A percentile compares a stretch with the other conserved stretches of the same genome.
Evolutionary conservation across 495 filamentous ascomycete genomes (phyloP).

Genomic region (Xylaria castorea): DNA sequence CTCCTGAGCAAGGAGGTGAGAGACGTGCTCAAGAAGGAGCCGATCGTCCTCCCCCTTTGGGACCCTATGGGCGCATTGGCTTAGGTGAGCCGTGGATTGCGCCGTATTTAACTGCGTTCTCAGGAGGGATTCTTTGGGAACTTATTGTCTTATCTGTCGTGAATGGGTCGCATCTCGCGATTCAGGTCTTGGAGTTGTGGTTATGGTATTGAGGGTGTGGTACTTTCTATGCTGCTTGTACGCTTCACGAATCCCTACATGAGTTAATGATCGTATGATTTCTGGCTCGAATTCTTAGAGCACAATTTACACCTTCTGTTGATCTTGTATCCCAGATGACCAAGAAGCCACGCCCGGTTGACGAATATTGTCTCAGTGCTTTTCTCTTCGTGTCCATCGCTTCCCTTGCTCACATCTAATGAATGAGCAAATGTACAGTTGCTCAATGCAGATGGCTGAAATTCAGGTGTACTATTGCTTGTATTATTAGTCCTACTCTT

Average conservation of each 20-base stretch:
- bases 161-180: background rate
- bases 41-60: constrained; percentile 78
- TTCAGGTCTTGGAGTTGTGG: constrained; percentile 3
- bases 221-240: background rate
- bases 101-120: background rate
- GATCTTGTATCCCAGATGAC: background rate
- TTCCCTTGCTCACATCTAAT: too few relatives aligned
- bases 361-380: background rate
- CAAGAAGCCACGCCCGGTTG: background rate
- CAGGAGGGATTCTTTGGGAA: background rate
- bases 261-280: background rate
- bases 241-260: background rate
- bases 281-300: background rate
- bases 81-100: constrained; percentile 38
- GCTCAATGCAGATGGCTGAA: too few relatives aligned
- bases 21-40: constrained; percentile 71
- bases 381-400: too few relatives aligned
- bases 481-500: too few relatives aligned
- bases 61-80: constrained; percentile 89
- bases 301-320: background rate
- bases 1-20: constrained; percentile 69
- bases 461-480: too few relatives aligned
- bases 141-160: background rate
- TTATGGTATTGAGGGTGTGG: background rate
- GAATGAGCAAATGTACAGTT: too few relatives aligned